Conservation (phyloP, 2,329 filamentous ascomycete species). For the Setomelanomma holmii region DNA sequence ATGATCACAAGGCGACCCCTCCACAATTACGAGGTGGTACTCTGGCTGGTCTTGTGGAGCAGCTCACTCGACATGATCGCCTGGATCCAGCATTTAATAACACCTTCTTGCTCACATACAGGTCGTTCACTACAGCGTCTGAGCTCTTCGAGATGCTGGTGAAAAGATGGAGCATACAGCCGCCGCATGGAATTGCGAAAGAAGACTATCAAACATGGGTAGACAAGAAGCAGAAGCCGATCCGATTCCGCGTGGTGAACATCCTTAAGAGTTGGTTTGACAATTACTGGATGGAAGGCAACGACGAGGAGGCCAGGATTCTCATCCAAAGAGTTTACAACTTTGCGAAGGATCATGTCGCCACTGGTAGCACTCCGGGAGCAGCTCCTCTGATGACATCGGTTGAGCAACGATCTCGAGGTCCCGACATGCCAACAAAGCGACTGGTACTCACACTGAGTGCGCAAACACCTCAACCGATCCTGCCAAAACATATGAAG, state of each 20-base stretch:
- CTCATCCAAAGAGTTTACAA: slow-evolving; percentile 87
- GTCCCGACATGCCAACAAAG: slow-evolving; percentile 86
- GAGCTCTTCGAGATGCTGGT: slow-evolving; percentile 94
- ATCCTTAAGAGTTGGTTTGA: slow-evolving; percentile 99
- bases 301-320: slow-evolving; percentile 80
- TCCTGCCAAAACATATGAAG: slow-evolving; percentile 99
- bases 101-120: slow-evolving; percentile 95
- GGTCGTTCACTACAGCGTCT: slow-evolving; percentile 88
- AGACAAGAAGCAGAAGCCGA: slow-evolving; percentile 93
- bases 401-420: slow-evolving; percentile 85
- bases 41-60: slow-evolving; percentile 86
- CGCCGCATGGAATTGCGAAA: slow-evolving; percentile 78
- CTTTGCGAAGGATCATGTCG: slow-evolving; percentile 91
- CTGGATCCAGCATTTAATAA: slow-evolving; percentile 96
- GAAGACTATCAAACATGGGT: slow-evolving; percentile 86
- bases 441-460: slow-evolving; percentile 86
- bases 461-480: slow-evolving; percentile 81
- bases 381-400: slow-evolving; percentile 83
- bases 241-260: slow-evolving; percentile 94
- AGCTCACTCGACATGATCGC: slow-evolving; percentile 94
- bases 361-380: slow-evolving; percentile 90
- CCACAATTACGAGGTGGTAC: slow-evolving; percentile 88
- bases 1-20: slow-evolving; percentile 80
- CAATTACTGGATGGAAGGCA: slow-evolving; percentile 97
- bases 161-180: slow-evolving; percentile 89